Conservation (phyloP, 139 green algal species). For the Auxenochlorella protothecoides region DNA sequence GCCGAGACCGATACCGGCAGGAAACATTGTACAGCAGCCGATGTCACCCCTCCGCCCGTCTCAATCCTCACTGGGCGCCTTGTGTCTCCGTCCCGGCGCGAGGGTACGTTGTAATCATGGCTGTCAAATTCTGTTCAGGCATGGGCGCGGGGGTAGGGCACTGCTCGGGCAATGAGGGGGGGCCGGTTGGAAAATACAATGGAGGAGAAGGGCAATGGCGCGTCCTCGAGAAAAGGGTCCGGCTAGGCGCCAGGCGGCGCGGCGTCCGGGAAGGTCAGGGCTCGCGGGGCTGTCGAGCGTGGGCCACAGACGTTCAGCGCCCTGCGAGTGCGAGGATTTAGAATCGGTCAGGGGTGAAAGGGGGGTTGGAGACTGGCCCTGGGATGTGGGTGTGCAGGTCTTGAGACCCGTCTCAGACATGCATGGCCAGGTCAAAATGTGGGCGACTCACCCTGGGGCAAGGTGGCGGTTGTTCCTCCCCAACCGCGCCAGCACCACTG, state of each 20-base stretch:
- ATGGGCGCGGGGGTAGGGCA: not conserved
- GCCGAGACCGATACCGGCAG: too few relatives aligned
- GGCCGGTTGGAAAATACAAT: not conserved
- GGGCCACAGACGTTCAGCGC: not conserved
- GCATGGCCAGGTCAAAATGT: not conserved
- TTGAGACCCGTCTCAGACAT: not conserved
- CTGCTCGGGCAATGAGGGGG: not conserved
- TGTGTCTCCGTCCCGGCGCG: not conserved
- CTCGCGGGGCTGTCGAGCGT: not conserved
- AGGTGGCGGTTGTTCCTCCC: not conserved
- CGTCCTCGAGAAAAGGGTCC: not conserved
- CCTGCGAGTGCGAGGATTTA: not conserved
- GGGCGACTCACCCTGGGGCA: conserved; percentile 3
- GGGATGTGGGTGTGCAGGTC: not conserved
- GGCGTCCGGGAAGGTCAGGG: not conserved
- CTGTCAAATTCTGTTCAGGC: not conserved
- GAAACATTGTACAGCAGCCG: too few relatives aligned
- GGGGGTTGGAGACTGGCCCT: not conserved
- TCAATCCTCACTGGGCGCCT: too few relatives aligned
- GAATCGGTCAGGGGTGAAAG: too few relatives aligned
- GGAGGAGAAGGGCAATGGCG: not conserved
- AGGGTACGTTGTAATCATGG: conserved; percentile 1
- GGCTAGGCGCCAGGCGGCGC: not conserved
- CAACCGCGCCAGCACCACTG: conserved; percentile 13
- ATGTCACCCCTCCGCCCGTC: too few relatives aligned